phyloP scores from a whole-genome alignment of 2,329 filamentous ascomycete species.

The Coniella lustricola region DNA sequence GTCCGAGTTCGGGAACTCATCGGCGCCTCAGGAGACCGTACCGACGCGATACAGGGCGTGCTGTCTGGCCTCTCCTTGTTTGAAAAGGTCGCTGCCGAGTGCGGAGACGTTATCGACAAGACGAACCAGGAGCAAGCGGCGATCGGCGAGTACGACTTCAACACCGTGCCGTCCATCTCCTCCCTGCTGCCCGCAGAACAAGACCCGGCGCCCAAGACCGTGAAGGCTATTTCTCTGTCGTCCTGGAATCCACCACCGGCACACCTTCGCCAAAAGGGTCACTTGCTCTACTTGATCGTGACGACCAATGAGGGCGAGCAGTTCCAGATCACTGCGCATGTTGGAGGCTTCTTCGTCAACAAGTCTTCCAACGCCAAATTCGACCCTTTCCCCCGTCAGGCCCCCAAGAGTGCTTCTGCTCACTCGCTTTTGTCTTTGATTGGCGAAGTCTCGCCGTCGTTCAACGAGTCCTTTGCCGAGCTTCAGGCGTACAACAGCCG shows the following conservation, averaged over 20 bases:
- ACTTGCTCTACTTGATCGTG: slow-evolving; percentile 82
- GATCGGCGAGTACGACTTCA: slow-evolving; percentile 70
- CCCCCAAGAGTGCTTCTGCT: slow-evolving; percentile 69
- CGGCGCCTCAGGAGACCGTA: slow-evolving; percentile 81
- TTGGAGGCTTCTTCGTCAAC: slow-evolving; percentile 95
- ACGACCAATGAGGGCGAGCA: slow-evolving; percentile 94
- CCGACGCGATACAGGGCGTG: slow-evolving; percentile 80
- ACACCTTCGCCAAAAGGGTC: slow-evolving; percentile 82
- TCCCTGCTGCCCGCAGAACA: slow-evolving; percentile 63
- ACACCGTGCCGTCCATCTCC: slow-evolving; percentile 58
- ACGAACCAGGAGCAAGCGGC: slow-evolving; percentile 34
- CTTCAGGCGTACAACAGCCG: slow-evolving; percentile 79
- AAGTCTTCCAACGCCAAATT: slow-evolving; percentile 94
- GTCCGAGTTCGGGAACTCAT: slow-evolving; percentile 88
- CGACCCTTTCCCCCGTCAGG: slow-evolving; percentile 73
- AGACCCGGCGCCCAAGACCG: slow-evolving; percentile 72
- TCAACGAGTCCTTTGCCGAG: slow-evolving; percentile 65
- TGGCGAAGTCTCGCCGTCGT: slow-evolving; percentile 73
- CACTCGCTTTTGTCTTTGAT: slow-evolving; percentile 85
- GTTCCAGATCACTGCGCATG: slow-evolving; percentile 85
- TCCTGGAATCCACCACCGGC: slow-evolving; percentile 96
- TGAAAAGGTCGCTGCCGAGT: slow-evolving; percentile 59
- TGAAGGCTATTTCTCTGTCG: slow-evolving; percentile 83
- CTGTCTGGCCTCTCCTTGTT: slow-evolving; percentile 80
- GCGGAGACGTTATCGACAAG: slow-evolving; percentile 34